Conservation (phyloP, 129 eudicot genomes). For the Mikania micrantha region DNA sequence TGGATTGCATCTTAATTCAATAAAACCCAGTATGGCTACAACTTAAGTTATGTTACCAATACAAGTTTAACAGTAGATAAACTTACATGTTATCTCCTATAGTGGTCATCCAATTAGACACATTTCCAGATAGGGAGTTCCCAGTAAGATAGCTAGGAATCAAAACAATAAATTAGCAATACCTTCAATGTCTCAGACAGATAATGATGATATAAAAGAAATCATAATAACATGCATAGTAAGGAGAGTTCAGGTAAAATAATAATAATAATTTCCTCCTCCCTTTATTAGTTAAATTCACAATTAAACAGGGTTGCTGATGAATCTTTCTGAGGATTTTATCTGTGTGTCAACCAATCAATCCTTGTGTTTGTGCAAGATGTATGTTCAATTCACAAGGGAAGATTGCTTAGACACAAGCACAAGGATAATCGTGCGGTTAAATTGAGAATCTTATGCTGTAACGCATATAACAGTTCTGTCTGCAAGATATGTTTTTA, state of each 20-base stretch:
- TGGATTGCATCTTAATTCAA: background rate
- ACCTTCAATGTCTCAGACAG: background rate
- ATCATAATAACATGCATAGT: background rate
- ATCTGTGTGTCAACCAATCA: background rate
- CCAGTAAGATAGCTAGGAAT: conserved; percentile 43
- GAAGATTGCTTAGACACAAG: background rate
- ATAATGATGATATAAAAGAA: background rate
- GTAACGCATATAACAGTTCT: background rate
- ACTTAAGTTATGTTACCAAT: background rate
- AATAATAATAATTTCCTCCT: background rate
- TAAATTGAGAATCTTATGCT: background rate
- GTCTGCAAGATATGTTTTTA: background rate
- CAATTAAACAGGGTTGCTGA: background rate
- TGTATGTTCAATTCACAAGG: background rate
- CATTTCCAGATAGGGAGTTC: conserved; percentile 39
- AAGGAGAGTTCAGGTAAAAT: background rate
- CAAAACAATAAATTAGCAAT: conserved; percentile 9
- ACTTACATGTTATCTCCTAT: conserved; percentile 32
- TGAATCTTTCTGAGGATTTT: background rate
- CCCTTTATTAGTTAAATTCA: background rate
- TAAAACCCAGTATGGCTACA: background rate
- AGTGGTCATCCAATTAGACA: conserved; percentile 41
- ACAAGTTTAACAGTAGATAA: conserved; percentile 6
- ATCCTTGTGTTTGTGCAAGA: background rate
- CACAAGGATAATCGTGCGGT: background rate